Evolutionary conservation across 495 filamentous ascomycete genomes (phyloP).

Genomic region (Talaromyces nanjingensis): DNA sequence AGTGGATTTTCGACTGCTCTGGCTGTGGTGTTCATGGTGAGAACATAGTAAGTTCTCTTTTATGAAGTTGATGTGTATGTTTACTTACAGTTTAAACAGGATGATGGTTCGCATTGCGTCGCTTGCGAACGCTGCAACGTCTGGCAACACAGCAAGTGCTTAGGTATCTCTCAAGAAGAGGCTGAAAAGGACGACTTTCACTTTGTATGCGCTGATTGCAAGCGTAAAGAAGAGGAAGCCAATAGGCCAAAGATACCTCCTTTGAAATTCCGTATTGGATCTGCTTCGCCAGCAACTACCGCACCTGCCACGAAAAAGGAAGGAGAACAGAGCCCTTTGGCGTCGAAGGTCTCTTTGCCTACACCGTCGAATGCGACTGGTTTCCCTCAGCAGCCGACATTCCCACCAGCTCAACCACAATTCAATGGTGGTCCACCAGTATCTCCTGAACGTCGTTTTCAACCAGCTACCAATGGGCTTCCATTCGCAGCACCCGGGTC

Average conservation of each 20-base stretch:
- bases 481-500: constrained; percentile 32
- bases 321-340: constrained; percentile 5
- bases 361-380: not conserved
- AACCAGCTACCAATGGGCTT: constrained; percentile 16
- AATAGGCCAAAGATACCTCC: constrained; percentile 63
- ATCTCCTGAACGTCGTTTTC: constrained; percentile 36
- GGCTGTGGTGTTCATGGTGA: constrained; percentile 83
- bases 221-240: constrained; percentile 55
- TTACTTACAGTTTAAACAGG: constrained; percentile 36
- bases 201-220: constrained; percentile 78
- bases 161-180: constrained; percentile 67
- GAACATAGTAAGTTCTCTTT: constrained; percentile 47
- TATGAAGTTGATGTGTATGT: not conserved
- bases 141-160: constrained; percentile 93
- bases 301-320: constrained; percentile 11
- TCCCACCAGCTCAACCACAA: not conserved
- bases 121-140: constrained; percentile 93
- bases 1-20: constrained; percentile 92
- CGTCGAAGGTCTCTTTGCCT: not conserved
- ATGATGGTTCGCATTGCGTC: constrained; percentile 88
- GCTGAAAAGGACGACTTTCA: constrained; percentile 84
- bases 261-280: constrained; percentile 57
- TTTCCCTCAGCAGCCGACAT: not conserved
- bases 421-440: constrained; percentile 12
- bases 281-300: constrained; percentile 35